Evolutionary conservation across 2,329 filamentous ascomycete species (phyloP).

Genomic region (Fusarium tupiense): DNA sequence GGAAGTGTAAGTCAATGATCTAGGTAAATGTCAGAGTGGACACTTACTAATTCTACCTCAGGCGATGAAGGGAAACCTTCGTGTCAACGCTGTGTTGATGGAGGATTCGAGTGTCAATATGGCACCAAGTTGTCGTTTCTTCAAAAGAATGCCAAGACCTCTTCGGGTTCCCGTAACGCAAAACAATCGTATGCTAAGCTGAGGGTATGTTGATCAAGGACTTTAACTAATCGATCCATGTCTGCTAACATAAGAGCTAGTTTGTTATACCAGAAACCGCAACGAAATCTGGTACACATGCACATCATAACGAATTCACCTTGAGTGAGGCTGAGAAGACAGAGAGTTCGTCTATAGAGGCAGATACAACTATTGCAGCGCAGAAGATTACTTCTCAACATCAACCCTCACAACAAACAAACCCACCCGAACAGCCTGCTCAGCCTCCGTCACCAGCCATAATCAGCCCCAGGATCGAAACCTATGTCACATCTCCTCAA

Average conservation of each 20-base stretch:
- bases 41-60: conserved; percentile 37
- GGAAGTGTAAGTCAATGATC: conserved; percentile 53
- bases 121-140: conserved; percentile 58
- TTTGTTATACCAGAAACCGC: conserved; percentile 36
- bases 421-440: not conserved
- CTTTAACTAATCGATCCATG: not conserved
- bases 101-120: conserved; percentile 60
- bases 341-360: not conserved
- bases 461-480: conserved; percentile 8
- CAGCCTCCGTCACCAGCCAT: conserved; percentile 4
- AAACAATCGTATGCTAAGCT: conserved; percentile 38
- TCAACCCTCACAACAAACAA: not conserved
- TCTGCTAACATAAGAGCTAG: not conserved
- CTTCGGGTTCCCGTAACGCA: conserved; percentile 30
- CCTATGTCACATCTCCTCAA: conserved; percentile 14
- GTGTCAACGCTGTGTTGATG: conserved; percentile 58
- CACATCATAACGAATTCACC: conserved; percentile 3
- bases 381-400: not conserved
- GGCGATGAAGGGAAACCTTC: conserved; percentile 62
- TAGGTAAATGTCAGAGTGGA: not conserved
- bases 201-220: conserved; percentile 15
- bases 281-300: conserved; percentile 7
- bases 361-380: not conserved
- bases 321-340: conserved; percentile 2
- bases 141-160: conserved; percentile 58